Conservation (phyloP, 2,329 filamentous ascomycete genomes). For the Penicillium italicum region DNA sequence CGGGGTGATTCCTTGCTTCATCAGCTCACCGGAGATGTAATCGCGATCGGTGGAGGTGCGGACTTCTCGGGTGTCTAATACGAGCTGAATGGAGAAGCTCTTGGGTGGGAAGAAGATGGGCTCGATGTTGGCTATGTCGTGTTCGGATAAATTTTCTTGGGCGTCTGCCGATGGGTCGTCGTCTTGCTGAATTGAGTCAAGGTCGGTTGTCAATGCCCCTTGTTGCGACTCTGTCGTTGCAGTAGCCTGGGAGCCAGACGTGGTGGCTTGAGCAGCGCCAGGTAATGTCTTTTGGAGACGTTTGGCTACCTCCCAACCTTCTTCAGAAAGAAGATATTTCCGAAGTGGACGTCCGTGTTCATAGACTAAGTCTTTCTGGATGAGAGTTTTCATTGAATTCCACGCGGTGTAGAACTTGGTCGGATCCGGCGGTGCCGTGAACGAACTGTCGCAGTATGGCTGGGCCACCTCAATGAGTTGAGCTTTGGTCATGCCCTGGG, state of each 20-base stretch:
- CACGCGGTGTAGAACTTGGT: constrained; percentile 74
- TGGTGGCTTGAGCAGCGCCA: constrained; percentile 17
- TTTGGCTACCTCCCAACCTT: constrained; percentile 71
- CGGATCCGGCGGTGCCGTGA: constrained; percentile 63
- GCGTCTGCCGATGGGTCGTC: background rate
- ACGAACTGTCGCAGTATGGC: constrained; percentile 68
- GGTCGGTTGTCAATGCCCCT: background rate
- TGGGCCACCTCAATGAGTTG: constrained; percentile 68
- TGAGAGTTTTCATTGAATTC: constrained; percentile 75
- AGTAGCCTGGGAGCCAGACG: constrained; percentile 7
- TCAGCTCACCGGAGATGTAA: constrained; percentile 70
- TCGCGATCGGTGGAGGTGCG: constrained; percentile 69
- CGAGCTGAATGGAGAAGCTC: constrained; percentile 67
- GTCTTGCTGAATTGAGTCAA: background rate
- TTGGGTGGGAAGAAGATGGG: constrained; percentile 62
- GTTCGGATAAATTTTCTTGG: constrained; percentile 8
- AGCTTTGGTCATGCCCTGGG: constrained; percentile 61
- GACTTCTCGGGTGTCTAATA: constrained; percentile 73
- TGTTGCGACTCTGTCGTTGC: constrained; percentile 2
- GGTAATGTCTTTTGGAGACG: constrained; percentile 55
- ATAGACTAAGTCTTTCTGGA: constrained; percentile 69
- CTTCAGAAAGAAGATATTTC: constrained; percentile 69
- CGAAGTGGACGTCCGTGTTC: constrained; percentile 65
- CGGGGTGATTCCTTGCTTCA: constrained; percentile 61
- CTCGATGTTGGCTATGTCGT: constrained; percentile 35